Conservation (phyloP, 495 filamentous ascomycete genomes). For the Halenospora varia region DNA sequence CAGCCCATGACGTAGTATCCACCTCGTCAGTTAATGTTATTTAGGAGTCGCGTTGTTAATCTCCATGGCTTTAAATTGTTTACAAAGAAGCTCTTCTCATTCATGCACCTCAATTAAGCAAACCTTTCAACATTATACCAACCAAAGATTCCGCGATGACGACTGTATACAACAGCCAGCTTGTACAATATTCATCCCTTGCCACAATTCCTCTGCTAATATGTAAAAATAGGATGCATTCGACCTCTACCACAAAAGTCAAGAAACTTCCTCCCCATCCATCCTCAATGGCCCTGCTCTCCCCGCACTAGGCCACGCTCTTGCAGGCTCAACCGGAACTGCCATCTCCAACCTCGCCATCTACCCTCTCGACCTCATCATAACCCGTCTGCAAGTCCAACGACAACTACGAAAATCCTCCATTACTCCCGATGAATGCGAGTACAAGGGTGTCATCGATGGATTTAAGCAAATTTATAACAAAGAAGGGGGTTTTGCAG, state of each 20-base stretch:
- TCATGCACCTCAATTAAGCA: too few species aligned
- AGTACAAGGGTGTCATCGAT: slow-evolving; percentile 60
- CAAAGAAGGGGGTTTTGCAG: slow-evolving; percentile 60
- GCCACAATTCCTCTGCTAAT: neutral
- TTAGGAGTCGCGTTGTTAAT: too few species aligned
- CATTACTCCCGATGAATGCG: slow-evolving; percentile 28
- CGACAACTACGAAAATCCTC: slow-evolving; percentile 41
- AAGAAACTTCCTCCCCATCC: slow-evolving; percentile 11
- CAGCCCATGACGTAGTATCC: slow-evolving; percentile 11
- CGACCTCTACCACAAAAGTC: slow-evolving; percentile 22
- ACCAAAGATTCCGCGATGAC: slow-evolving; percentile 16
- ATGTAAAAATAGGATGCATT: slow-evolving; percentile 15
- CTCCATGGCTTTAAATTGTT: too few species aligned
- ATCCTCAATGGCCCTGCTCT: slow-evolving; percentile 34
- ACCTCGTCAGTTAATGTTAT: too few species aligned
- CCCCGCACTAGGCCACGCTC: slow-evolving; percentile 84
- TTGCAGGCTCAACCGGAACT: slow-evolving; percentile 74
- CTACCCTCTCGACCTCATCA: slow-evolving; percentile 83
- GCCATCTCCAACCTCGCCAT: slow-evolving; percentile 74
- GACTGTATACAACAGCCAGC: slow-evolving; percentile 21
- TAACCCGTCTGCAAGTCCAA: slow-evolving; percentile 82
- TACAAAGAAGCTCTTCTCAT: too few species aligned
- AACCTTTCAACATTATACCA: neutral
- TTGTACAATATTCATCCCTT: slow-evolving; percentile 9
- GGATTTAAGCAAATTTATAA: slow-evolving; percentile 69